Conservation (phyloP, 202 grass and related monocot genomes). For the Eragrostis tef region DNA sequence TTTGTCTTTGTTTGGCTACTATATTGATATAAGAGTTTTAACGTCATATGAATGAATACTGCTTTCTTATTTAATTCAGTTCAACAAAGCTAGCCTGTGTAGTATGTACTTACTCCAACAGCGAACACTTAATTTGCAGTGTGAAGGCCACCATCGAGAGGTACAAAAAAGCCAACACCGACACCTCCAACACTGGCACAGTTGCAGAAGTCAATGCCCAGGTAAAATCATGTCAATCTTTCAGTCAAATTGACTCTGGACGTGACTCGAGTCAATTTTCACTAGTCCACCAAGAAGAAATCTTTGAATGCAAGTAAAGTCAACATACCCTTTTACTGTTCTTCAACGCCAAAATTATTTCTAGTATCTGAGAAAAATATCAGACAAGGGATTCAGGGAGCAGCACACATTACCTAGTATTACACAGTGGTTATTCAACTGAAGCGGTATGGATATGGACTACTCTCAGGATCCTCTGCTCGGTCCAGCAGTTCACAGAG, state of each 20-base stretch:
- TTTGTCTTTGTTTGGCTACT: background rate
- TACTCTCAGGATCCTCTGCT: constrained; percentile 5
- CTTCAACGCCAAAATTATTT: background rate
- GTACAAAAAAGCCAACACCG: constrained; percentile 89
- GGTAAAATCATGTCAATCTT: constrained; percentile 64
- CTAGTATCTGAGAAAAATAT: constrained; percentile 34
- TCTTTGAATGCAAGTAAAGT: background rate
- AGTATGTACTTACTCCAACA: constrained; percentile 15
- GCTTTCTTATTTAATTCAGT: background rate
- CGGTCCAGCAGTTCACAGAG: constrained; percentile 5
- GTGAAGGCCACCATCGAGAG: constrained; percentile 92
- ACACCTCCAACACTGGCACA: constrained; percentile 60
- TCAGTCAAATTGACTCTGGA: background rate
- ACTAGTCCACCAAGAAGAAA: background rate
- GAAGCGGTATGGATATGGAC: background rate
- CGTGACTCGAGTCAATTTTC: constrained; percentile 12
- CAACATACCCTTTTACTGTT: constrained; percentile 47
- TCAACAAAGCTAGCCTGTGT: background rate
- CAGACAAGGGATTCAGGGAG: constrained; percentile 31
- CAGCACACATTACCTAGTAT: background rate
- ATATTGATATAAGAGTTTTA: background rate
- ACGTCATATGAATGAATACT: background rate
- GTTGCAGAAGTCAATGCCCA: constrained; percentile 76
- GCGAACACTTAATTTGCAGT: constrained; percentile 52
- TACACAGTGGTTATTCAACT: constrained; percentile 36